Conservation (phyloP, 768 basidiomycete species). For the Psilocybe tampanensis region DNA sequence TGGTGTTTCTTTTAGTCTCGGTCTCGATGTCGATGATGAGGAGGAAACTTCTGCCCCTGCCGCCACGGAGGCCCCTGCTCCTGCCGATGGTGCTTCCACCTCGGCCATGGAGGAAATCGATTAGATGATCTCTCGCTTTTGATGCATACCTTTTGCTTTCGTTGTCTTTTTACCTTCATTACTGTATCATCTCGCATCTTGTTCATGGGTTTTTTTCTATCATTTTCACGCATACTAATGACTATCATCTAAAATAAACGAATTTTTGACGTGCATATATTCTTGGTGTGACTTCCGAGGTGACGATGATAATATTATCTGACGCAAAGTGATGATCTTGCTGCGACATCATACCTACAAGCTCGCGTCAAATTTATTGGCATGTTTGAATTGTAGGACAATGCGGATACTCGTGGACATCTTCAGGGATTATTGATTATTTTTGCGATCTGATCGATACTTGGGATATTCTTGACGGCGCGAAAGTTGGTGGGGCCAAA, state of each 20-base stretch:
- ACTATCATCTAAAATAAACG: constrained; percentile 15
- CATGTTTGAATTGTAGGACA: too few relatives aligned
- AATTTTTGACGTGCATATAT: neutral
- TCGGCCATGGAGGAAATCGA: constrained; percentile 99
- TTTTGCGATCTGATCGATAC: too few relatives aligned
- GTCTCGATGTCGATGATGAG: constrained; percentile 89
- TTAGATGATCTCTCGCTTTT: constrained; percentile 37
- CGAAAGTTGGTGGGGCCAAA: too few relatives aligned
- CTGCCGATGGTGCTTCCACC: constrained; percentile 61
- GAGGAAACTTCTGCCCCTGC: constrained; percentile 53
- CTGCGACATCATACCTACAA: too few relatives aligned
- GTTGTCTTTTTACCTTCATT: constrained; percentile 25
- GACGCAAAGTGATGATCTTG: too few relatives aligned
- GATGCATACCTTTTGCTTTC: constrained; percentile 9
- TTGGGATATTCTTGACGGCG: too few relatives aligned
- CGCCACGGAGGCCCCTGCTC: constrained; percentile 52
- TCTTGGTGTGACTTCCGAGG: neutral
- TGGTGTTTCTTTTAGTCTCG: constrained; percentile 42
- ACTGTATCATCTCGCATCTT: constrained; percentile 32
- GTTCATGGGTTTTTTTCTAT: constrained; percentile 13
- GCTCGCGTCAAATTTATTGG: too few relatives aligned
- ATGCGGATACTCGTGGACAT: too few relatives aligned
- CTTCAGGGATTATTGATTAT: too few relatives aligned
- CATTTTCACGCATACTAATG: constrained; percentile 17
- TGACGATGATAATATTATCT: too few relatives aligned